Evolutionary conservation across 108 stramenopile genomes (phyloP).

Genomic region (Parmales sp.): DNA sequence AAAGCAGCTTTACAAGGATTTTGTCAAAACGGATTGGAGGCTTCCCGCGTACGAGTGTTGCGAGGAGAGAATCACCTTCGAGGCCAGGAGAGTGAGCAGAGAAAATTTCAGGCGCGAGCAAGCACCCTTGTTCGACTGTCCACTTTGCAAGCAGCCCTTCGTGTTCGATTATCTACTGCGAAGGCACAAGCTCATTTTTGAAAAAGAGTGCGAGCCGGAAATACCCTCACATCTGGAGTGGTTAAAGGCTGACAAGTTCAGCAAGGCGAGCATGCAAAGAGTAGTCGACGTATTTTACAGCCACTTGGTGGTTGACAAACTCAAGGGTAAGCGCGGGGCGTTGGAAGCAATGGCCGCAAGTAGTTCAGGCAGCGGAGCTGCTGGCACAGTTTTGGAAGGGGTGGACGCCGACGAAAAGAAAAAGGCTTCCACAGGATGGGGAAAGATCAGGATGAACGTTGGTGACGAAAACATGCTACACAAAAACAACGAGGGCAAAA

Average conservation of each 20-base stretch:
- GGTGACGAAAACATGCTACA: not conserved
- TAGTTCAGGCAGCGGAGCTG: not conserved
- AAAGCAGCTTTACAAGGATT: not conserved
- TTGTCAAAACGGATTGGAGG: not conserved
- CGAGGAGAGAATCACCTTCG: constrained; percentile 8
- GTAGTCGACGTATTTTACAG: not conserved
- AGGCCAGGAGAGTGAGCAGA: not conserved
- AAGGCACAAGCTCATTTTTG: not conserved
- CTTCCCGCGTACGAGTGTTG: constrained; percentile 2
- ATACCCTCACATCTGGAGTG: constrained; percentile 1
- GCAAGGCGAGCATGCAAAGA: not conserved
- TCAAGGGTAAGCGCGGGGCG: not conserved
- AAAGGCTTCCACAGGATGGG: not conserved
- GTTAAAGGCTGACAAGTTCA: constrained; percentile 1
- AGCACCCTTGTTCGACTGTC: not conserved
- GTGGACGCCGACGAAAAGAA: not conserved
- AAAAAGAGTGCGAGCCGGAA: not conserved
- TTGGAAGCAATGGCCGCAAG: not conserved
- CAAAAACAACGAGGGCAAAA: too few relatives aligned
- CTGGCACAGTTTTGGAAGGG: not conserved
- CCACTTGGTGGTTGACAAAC: not conserved
- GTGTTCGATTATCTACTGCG: not conserved
- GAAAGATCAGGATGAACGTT: not conserved
- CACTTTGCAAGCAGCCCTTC: not conserved
- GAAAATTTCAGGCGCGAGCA: constrained; percentile 9